A percentile compares a stretch with the other conserved stretches of the same genome.
phyloP scores from a whole-genome alignment of 164 flowering plant genomes.

The Annona squamosa region DNA sequence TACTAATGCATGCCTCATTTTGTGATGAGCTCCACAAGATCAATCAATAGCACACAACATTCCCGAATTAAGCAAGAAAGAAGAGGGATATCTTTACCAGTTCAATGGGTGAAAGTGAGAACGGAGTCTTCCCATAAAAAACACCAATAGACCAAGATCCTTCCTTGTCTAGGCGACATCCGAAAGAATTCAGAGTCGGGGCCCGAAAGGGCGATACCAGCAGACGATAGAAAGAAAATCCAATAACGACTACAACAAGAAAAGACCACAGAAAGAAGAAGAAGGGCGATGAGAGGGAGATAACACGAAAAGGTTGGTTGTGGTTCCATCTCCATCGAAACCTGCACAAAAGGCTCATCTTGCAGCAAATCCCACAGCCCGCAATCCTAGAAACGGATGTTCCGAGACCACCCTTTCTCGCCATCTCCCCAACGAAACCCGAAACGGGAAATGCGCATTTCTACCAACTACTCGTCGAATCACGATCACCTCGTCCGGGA shows the following conservation, averaged over 20 bases:
- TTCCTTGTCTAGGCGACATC: conserved; percentile 8
- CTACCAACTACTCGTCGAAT: neutral
- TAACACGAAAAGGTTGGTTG: conserved; percentile 2
- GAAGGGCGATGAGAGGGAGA: conserved; percentile 3
- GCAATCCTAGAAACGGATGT: neutral
- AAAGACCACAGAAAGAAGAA: conserved; percentile 8
- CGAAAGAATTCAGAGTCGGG: neutral
- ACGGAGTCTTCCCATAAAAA: conserved; percentile 11
- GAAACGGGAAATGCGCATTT: conserved; percentile 2
- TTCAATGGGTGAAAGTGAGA: conserved; percentile 13
- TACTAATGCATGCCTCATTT: neutral
- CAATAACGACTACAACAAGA: conserved; percentile 1
- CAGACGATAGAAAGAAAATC: neutral
- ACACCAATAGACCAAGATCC: conserved; percentile 17
- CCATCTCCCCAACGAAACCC: conserved; percentile 1
- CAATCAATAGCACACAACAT: neutral
- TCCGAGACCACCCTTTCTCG: conserved; percentile 3
- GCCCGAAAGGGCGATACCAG: conserved; percentile 5
- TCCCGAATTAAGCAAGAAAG: neutral
- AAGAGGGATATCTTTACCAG: conserved; percentile 3
- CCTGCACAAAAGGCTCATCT: conserved; percentile 6
- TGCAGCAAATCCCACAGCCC: conserved; percentile 4
- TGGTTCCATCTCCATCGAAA: conserved; percentile 7
- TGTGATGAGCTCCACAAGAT: neutral
- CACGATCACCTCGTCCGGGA: neutral